phyloP scores from a whole-genome alignment of 2,329 filamentous ascomycete genomes.

The Trichoderma atroviride region DNA sequence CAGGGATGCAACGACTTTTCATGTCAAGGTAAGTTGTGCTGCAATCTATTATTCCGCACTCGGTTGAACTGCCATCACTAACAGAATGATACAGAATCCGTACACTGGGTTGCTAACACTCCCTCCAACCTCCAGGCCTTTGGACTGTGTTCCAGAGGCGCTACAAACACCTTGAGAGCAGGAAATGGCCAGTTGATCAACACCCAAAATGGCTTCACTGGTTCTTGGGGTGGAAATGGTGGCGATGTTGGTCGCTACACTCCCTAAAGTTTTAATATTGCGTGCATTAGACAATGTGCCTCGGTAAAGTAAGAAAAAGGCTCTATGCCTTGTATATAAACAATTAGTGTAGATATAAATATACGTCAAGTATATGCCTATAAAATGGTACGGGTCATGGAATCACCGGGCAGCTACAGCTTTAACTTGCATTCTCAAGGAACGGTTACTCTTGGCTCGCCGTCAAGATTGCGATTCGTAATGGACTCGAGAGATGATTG shows the following conservation, averaged over 20 bases:
- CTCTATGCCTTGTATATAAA: not conserved
- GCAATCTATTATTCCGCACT: not conserved
- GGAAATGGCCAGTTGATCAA: slow-evolving; percentile 41
- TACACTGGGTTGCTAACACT: slow-evolving; percentile 46
- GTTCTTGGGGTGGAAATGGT: slow-evolving; percentile 40
- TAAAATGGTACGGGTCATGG: not conserved
- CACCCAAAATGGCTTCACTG: slow-evolving; percentile 39
- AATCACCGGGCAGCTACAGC: not conserved
- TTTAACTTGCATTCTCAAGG: not conserved
- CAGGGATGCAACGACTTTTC: slow-evolving; percentile 39
- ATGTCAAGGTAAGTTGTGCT: slow-evolving; percentile 39
- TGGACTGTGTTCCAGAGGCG: slow-evolving; percentile 47
- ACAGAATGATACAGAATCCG: slow-evolving; percentile 29
- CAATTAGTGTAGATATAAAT: not conserved
- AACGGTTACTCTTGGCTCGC: not conserved
- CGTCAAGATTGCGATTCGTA: not conserved
- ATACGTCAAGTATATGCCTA: not conserved
- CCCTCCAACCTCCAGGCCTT: slow-evolving; percentile 46
- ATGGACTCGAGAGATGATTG: not conserved
- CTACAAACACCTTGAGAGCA: slow-evolving; percentile 40
- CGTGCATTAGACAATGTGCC: not conserved
- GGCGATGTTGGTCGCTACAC: slow-evolving; percentile 45
- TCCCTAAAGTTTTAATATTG: slow-evolving; percentile 6
- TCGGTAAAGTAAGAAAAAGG: not conserved
- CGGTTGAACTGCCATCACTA: not conserved